A percentile compares a stretch with the other conserved stretches of the same genome.
phyloP scores from a whole-genome alignment of 1,284 basidiomycete genomes.

The Microbotryum scabiosae region DNA sequence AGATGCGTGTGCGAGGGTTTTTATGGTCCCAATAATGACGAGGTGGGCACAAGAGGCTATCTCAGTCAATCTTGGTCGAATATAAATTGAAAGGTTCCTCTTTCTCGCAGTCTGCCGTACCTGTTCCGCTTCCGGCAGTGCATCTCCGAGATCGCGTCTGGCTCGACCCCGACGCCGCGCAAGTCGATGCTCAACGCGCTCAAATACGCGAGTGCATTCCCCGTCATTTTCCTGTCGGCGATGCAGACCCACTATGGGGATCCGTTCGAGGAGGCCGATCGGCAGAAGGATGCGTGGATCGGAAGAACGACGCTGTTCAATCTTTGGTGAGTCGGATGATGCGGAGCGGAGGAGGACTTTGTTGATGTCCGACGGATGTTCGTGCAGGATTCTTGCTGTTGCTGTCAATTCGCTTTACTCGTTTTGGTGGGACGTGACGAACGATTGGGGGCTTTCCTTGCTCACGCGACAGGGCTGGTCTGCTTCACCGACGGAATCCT shows the following conservation, averaged over 20 bases:
- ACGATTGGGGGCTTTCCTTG: constrained; percentile 91
- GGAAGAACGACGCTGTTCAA: constrained; percentile 69
- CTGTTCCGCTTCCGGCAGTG: constrained; percentile 87
- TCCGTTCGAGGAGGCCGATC: constrained; percentile 26
- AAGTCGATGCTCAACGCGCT: constrained; percentile 84
- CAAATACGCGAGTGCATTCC: constrained; percentile 95
- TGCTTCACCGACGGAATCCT: constrained; percentile 5
- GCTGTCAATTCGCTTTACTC: constrained; percentile 86
- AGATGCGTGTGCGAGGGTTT: constrained; percentile 26
- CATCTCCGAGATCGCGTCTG: constrained; percentile 66
- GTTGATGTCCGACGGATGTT: constrained; percentile 15
- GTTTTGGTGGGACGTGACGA: constrained; percentile 98
- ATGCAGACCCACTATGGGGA: constrained; percentile 50
- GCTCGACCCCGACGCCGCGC: constrained; percentile 48
- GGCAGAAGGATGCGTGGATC: constrained; percentile 48
- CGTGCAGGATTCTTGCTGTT: constrained; percentile 68
- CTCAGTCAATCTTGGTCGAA: neutral
- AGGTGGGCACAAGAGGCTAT: constrained; percentile 13
- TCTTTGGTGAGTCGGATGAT: constrained; percentile 55
- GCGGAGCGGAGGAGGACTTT: neutral
- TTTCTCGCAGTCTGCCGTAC: constrained; percentile 66
- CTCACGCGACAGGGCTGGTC: constrained; percentile 41
- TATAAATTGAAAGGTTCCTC: neutral
- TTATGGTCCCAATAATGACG: constrained; percentile 30
- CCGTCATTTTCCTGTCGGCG: constrained; percentile 90